These are phyloP conservation scores for Leishmania braziliensis DNA, from an alignment of 208 protist species.

Conservation along the genomic window DNA sequence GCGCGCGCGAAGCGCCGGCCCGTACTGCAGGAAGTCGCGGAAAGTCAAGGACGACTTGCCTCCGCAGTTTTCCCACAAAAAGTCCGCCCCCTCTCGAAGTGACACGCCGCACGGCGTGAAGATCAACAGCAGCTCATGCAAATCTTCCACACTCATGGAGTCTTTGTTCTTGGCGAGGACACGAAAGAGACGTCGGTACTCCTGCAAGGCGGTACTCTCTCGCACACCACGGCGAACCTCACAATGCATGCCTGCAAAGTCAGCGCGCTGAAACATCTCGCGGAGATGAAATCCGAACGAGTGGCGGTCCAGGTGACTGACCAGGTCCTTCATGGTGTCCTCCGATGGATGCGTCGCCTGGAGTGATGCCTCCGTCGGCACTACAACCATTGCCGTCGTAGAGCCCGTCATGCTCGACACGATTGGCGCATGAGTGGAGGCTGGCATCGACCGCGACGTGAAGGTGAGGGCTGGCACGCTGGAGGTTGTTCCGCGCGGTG, in stretches of 20 bases:
- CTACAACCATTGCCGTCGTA: neutral
- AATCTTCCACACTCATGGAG: constrained; percentile 42
- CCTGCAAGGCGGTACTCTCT: constrained; percentile 14
- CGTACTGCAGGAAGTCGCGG: constrained; percentile 59
- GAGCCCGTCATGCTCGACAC: neutral
- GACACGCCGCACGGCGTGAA: constrained; percentile 64
- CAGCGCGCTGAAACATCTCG: constrained; percentile 13
- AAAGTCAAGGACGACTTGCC: constrained; percentile 52
- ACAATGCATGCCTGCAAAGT: constrained; percentile 18
- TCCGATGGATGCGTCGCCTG: neutral
- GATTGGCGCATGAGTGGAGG: neutral
- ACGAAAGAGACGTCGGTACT: constrained; percentile 45
- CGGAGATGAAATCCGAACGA: constrained; percentile 24
- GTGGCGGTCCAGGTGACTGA: constrained; percentile 25
- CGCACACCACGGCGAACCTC: constrained; percentile 10
- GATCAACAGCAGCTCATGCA: constrained; percentile 64
- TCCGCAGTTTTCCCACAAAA: constrained; percentile 74
- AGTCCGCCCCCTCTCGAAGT: constrained; percentile 61
- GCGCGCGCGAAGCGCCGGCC: constrained; percentile 43
- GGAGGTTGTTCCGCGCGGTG: neutral
- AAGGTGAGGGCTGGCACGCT: too few species aligned
- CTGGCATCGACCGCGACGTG: neutral
- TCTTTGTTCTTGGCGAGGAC: constrained; percentile 48
- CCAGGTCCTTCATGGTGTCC: constrained; percentile 17
- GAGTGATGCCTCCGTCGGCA: neutral